These are phyloP conservation scores for Neurospora sp. DNA, from an alignment of 495 filamentous ascomycete species.

Conservation along the genomic window DNA sequence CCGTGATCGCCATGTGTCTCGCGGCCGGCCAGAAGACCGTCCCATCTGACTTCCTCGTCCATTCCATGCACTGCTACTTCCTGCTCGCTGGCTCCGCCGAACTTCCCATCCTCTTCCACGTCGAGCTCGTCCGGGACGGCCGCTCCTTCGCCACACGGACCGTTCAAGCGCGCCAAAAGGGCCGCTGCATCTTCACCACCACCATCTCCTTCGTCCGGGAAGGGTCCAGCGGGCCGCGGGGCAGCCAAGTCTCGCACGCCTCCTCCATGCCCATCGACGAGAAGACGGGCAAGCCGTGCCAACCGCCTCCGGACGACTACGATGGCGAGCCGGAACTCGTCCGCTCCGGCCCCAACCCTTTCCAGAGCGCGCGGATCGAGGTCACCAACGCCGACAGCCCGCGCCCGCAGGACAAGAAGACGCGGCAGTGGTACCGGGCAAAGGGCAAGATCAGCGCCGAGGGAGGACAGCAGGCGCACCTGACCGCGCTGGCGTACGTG, in stretches of 20 bases:
- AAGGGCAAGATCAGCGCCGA: slow-evolving; percentile 53
- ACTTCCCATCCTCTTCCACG: slow-evolving; percentile 81
- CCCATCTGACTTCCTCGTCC: slow-evolving; percentile 64
- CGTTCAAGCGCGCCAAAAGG: slow-evolving; percentile 83
- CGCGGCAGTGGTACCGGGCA: slow-evolving; percentile 70
- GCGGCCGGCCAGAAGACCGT: slow-evolving; percentile 83
- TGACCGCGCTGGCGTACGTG: slow-evolving; percentile 84
- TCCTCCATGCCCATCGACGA: slow-evolving; percentile 45
- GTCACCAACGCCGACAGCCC: slow-evolving; percentile 30
- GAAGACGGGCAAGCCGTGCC: slow-evolving; percentile 10
- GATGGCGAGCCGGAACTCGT: slow-evolving; percentile 26
- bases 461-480: slow-evolving; percentile 68
- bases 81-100: slow-evolving; percentile 77
- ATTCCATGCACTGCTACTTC: slow-evolving; percentile 99
- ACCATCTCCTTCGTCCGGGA: slow-evolving; percentile 80
- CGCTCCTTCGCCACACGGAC: slow-evolving; percentile 86
- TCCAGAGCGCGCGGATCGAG: slow-evolving; percentile 45
- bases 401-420: slow-evolving; percentile 53
- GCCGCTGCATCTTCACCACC: slow-evolving; percentile 87
- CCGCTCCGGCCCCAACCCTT: slow-evolving; percentile 35
- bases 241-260: slow-evolving; percentile 50
- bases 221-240: slow-evolving; percentile 46
- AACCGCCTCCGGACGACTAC: slow-evolving; percentile 28
- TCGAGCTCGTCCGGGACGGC: slow-evolving; percentile 87
- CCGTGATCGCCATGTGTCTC: slow-evolving; percentile 86